Evolutionary conservation across 2,329 filamentous ascomycete genomes (phyloP).

Genomic region (Rhexocercosporidium sp.): DNA sequence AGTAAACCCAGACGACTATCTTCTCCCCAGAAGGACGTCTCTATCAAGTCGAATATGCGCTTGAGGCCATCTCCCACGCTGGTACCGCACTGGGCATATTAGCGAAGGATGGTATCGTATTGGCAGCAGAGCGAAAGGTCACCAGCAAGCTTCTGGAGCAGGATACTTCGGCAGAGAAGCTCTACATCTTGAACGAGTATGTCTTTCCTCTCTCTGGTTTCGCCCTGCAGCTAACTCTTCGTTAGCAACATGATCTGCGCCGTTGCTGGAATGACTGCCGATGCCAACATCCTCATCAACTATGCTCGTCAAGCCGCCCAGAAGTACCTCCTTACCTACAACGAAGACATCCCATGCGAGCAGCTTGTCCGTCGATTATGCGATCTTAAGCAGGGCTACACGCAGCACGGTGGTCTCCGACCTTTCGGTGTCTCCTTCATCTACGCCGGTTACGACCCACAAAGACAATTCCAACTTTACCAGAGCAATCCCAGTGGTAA

Average conservation of each 20-base stretch:
- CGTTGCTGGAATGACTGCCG: conserved; percentile 98
- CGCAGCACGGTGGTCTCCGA: conserved; percentile 96
- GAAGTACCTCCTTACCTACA: conserved; percentile 97
- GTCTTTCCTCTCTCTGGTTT: conserved; percentile 40
- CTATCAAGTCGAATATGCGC: conserved; percentile 99
- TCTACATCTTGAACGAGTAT: conserved; percentile 98
- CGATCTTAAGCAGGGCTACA: conserved; percentile 99
- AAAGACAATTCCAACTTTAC: conserved; percentile 97
- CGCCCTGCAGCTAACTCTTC: conserved; percentile 21
- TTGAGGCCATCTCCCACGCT: conserved; percentile 98
- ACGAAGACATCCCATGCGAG: conserved; percentile 99
- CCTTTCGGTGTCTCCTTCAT: conserved; percentile 99
- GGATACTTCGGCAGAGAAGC: conserved; percentile 99
- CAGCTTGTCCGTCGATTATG: conserved; percentile 96
- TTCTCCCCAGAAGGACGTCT: conserved; percentile 98
- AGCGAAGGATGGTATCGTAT: conserved; percentile 96
- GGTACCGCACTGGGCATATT: conserved; percentile 96
- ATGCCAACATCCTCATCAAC: conserved; percentile 99
- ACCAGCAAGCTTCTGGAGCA: conserved; percentile 99
- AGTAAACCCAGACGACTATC: conserved; percentile 81
- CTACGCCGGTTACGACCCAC: conserved; percentile 96
- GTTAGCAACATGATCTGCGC: conserved; percentile 99
- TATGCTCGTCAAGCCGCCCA: conserved; percentile 97
- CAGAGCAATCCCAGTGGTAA: conserved; percentile 99
- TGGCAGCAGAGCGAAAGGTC: conserved; percentile 97